Base-by-base conservation (phyloP, 495 filamentous ascomycete genomes). In the Achaetomiella virescens region DNA sequence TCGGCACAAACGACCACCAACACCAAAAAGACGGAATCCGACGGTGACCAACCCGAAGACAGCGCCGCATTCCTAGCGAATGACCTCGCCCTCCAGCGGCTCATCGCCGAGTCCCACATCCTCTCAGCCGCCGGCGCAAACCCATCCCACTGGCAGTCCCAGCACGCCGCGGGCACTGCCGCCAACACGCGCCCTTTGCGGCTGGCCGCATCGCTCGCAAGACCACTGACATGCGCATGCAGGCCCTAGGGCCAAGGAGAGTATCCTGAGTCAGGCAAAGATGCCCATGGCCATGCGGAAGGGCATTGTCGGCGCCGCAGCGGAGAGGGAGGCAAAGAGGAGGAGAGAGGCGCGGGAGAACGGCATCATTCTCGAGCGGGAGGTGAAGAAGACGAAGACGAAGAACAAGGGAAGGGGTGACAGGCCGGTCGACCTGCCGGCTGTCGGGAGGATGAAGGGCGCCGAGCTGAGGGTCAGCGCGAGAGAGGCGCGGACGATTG, bases 71-170 rank as follows among this genome's bases (percentile, higher is more conserved):
- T 78, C 57, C 75, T 97, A 2, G 92, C 92, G 71, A 93, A 97
- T 66, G 93, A 98, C 62, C 81, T 97, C 21, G 91, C 87, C 10
- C 80, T 98, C 18, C 91, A 97, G 63, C 82, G 90, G 15, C 81
- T 98, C 11, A 82, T 98, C 11, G 77, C 84, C 55, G 93, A 98
- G 75, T 97, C 92, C 1, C 92, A 97, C 71, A 85, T 98, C 35
- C 84, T 98, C 50, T 85, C 91, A 15, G 77, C 83, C 2, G 65
- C 75, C 6, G 75, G 75, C 10, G 78, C 80, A n/a, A 82, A 87
- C 42, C 75, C 81, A 6, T 66, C 64, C 18, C 66, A 69, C 61
- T 69, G 64, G 66, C 61, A 64, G 35, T 67, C 60, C 45, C 38
- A 37, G 35, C 38, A 59, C 18, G 58, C 65, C 41, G 53, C 66